Evolutionary conservation across 2,329 filamentous ascomycete genomes (phyloP), one percentile per base, ranked within the genome.

Genomic region (Monosporascus sp.): DNA sequence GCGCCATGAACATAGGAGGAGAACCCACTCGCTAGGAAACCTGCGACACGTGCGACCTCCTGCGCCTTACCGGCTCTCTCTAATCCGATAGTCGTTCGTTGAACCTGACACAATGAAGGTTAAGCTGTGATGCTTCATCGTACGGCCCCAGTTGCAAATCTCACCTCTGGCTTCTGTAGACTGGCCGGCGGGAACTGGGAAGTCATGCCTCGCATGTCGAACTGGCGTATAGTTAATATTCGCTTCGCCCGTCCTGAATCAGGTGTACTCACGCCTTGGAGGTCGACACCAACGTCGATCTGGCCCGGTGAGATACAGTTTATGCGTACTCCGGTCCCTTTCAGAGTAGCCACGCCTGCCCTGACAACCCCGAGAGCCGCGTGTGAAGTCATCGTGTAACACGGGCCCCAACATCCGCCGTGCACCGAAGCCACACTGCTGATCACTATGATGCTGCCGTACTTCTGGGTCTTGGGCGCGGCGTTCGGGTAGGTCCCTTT

Each of bases 361-460:
- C 76, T 71, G 2, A 86, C 83, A 1, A 85, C 81, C 0, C 83
- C 82, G 17, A 86, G 66, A 2, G 81, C 81, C 1, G 83, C 82
- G 62, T 85, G 82, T 7, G 73, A 76, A 7, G 74, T 73, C 78
- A 86, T 83, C 0, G 81, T 85, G 54, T 80, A 83, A n/a, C 74
- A 76, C 0, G 81, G 80, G 0, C 81, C 80, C 80, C 81, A 83
- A 61, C 80, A 82, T 3, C 76, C 75, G 7, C 81, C 82, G 56
- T 82, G 80, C 22, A 77, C 78, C 25, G 76, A 77, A 2, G 82
- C 82, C 0, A 83, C 80, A 45, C 72, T 77, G 18, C 75, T 76
- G 3, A 86, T 80, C n/a, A 86, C 80, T 44, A 86, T 76, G 54
- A 86, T 84, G 57, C 76, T 80, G 3, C 82, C 82, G 61, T 86